phyloP scores from a whole-genome alignment of 2,329 filamentous ascomycete genomes.

The Alternaria sp. region DNA sequence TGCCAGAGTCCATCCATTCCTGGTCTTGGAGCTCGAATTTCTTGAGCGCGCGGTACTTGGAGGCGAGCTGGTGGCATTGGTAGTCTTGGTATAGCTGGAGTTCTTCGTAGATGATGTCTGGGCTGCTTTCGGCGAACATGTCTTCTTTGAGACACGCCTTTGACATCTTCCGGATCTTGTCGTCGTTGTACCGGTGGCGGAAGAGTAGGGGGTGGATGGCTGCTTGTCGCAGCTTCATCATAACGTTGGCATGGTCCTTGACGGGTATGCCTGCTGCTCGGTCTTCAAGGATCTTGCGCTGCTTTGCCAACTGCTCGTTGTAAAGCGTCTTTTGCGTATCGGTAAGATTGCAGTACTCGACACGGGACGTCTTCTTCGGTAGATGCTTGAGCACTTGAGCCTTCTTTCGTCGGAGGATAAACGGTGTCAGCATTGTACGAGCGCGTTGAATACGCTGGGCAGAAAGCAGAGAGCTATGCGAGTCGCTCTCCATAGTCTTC shows the following conservation, averaged over 20 bases:
- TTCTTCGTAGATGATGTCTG: constrained; percentile 61
- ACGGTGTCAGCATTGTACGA: constrained; percentile 90
- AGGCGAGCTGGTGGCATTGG: constrained; percentile 65
- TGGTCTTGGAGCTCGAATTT: constrained; percentile 64
- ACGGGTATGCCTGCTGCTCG: constrained; percentile 62
- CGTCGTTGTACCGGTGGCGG: constrained; percentile 78
- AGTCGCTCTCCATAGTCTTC: constrained; percentile 74
- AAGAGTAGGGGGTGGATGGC: constrained; percentile 92
- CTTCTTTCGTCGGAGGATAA: constrained; percentile 93
- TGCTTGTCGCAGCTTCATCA: constrained; percentile 91
- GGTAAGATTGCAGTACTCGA: constrained; percentile 83
- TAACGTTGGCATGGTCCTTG: constrained; percentile 60
- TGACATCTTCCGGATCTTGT: constrained; percentile 76
- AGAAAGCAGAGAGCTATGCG: constrained; percentile 81
- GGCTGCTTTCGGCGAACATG: constrained; percentile 57
- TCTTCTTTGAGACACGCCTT: constrained; percentile 76
- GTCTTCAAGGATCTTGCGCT: constrained; percentile 65
- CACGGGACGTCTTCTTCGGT: constrained; percentile 76
- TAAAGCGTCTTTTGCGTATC: constrained; percentile 76
- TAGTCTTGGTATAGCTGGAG: constrained; percentile 65
- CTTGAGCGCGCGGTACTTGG: constrained; percentile 59
- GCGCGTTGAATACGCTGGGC: constrained; percentile 85
- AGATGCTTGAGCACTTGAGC: constrained; percentile 85
- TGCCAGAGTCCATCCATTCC: constrained; percentile 78
- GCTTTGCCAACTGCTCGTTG: constrained; percentile 68